Evolutionary conservation across 179 eudicot species (phyloP), one percentile per base, ranked within the genome.

Genomic region (Silene coronaria): DNA sequence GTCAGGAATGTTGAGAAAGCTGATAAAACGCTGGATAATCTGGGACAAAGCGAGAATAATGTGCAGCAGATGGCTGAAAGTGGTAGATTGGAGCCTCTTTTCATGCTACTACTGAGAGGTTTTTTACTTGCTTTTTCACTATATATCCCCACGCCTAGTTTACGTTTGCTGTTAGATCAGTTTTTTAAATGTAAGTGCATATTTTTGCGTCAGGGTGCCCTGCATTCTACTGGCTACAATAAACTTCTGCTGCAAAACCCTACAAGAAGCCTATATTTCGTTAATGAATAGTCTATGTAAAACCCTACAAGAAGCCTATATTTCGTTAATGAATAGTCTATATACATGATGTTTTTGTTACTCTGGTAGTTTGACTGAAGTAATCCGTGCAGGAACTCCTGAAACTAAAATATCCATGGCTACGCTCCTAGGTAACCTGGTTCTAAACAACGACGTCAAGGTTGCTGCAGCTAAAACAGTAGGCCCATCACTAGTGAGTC

Each of bases 331-430:
- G n/a, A n/a, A n/a, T n/a, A n/a, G n/a, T n/a, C n/a, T n/a, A n/a
- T n/a, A n/a, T n/a, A n/a, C n/a, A n/a, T n/a, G n/a, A n/a, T n/a
- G n/a, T n/a, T n/a, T n/a, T n/a, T n/a, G n/a, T n/a, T n/a, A n/a
- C n/a, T n/a, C n/a, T 42, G 2, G 46, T 38, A 38, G 24, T 71
- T 71, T 12, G 28, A 26, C 76, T 38, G 27, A 80, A 75, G 38
- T 53, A 53, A 22, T 80, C 48, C 48, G 60, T 85, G 59, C 93
- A 95, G 99, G 99, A 67, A 73, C 90, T 57, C 91, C 89, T 53
- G 97, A 90, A 75, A 84, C 88, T 62, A 90, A 90, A 82, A 46
- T 90, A 64, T 88, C 97, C 71, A 92, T 95, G 99, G 99, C 99
- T 30, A 57, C 87, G 32, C 79, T 89, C 81, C 95, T 95, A 24